Base-by-base conservation (phyloP, 106 monocot species). In the Narthecium ossifragum region DNA sequence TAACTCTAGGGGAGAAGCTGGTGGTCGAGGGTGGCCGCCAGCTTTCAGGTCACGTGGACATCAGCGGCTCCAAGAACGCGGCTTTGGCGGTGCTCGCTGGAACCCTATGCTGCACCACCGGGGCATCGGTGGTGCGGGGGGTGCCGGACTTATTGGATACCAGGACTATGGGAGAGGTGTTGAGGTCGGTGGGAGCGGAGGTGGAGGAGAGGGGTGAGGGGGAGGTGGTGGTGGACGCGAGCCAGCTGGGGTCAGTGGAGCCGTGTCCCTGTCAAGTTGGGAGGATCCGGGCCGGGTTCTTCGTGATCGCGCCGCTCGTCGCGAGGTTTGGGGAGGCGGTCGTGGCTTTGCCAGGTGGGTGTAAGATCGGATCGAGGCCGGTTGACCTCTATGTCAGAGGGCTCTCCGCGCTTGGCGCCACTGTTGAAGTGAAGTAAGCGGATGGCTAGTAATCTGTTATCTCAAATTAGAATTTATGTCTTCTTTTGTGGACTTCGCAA, bases 21-120 rank as follows among this genome's bases (percentile, higher is more conserved):
- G 31, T 75, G 36, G 63, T 81, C 53, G 24, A 57, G 53, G 75
- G 80, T 8, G 62, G 67, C 22, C 63, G 51, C 32, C 67, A 21
- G n/a, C 67, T 81, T 53, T 71, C 80, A 46, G 80, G 75, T 48
- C 80, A 75, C 48, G 75, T 64, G 28, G 6, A 23, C 26, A 59
- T 81, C 63, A 63, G 67, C 62, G 75, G 80, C 26, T 81, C 80
- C 27, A 81, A 81, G 75, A 81, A 81, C 75, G 57, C 75, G 51
- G 57, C 80, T 47, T 68, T 81, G 12, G 80, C 75, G 23, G 18
- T 81, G 57, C 75, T 81, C 62, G 80, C 80, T 29, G 75, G 62
- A 2, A 34, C 80, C 21, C 62, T 81, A 17, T 81, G 80, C 66
- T 81, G 70, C 67, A 60, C 75, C 67, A 20, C 29, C 14, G 75